Evolutionary conservation across 768 basidiomycete genomes (phyloP).

Genomic region (Boletus pseudopeckii): DNA sequence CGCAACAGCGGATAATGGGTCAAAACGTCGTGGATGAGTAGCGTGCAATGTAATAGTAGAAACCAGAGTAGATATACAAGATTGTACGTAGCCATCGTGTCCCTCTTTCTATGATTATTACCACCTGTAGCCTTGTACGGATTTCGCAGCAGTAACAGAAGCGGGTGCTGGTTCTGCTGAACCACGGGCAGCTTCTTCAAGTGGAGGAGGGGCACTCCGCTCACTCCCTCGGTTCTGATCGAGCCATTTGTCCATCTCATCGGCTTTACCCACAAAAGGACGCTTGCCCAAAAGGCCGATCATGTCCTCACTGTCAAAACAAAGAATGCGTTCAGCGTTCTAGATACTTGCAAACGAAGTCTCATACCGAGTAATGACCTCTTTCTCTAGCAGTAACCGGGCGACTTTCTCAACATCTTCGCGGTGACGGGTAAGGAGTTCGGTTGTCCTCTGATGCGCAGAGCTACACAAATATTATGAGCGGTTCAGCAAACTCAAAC

Average conservation of each 20-base stretch:
- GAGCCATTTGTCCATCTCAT: slow-evolving; percentile 98
- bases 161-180: slow-evolving; percentile 43
- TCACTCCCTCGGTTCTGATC: slow-evolving; percentile 67
- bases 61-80: slow-evolving; percentile 40
- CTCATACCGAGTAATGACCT: slow-evolving; percentile 86
- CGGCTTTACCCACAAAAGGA: slow-evolving; percentile 70
- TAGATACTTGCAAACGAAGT: neutral
- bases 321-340: neutral
- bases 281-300: slow-evolving; percentile 77
- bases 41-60: slow-evolving; percentile 45
- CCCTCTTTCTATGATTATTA: slow-evolving; percentile 4
- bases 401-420: slow-evolving; percentile 95
- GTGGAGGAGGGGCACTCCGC: slow-evolving; percentile 62
- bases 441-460: slow-evolving; percentile 81
- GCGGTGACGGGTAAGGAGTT: slow-evolving; percentile 75
- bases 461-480: slow-evolving; percentile 36
- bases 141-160: slow-evolving; percentile 45
- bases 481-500: neutral
- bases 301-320: slow-evolving; percentile 73
- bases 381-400: slow-evolving; percentile 84
- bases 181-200: slow-evolving; percentile 45
- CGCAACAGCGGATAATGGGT: slow-evolving; percentile 4
- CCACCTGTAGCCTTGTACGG: slow-evolving; percentile 31
- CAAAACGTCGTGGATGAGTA: slow-evolving; percentile 19
- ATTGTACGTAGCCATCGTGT: slow-evolving; percentile 4